phyloP scores from a whole-genome alignment of 768 basidiomycete genomes.

The Pulveroboletus sp. region DNA sequence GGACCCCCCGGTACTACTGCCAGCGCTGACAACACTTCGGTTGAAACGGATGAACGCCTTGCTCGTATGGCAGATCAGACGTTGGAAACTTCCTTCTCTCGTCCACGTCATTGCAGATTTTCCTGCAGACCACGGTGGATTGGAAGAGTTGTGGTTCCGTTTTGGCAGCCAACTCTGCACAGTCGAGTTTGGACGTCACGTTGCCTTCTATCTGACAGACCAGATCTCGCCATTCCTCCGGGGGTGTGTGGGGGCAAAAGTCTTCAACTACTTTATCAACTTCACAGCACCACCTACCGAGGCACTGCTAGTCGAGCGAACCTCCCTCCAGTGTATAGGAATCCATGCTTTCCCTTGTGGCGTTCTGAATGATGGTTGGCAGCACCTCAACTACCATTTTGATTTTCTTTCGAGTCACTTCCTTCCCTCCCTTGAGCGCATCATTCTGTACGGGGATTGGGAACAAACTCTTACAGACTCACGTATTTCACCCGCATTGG shows the following conservation, averaged over 20 bases:
- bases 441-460: slow-evolving; percentile 57
- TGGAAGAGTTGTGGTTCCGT: slow-evolving; percentile 44
- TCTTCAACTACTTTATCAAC: slow-evolving; percentile 53
- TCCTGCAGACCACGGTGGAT: slow-evolving; percentile 33
- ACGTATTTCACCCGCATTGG: slow-evolving; percentile 32
- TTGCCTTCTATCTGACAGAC: slow-evolving; percentile 50
- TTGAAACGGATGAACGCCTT: slow-evolving; percentile 45
- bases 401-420: slow-evolving; percentile 34
- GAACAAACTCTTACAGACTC: slow-evolving; percentile 33
- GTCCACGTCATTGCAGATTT: slow-evolving; percentile 49
- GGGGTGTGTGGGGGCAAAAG: slow-evolving; percentile 40
- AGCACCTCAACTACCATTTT: slow-evolving; percentile 40
- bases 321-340: slow-evolving; percentile 42
- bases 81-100: slow-evolving; percentile 53
- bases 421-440: slow-evolving; percentile 43
- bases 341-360: slow-evolving; percentile 48
- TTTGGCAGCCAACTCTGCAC: slow-evolving; percentile 48
- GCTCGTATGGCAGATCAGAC: slow-evolving; percentile 44
- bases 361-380: slow-evolving; percentile 35
- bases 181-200: slow-evolving; percentile 54
- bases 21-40: slow-evolving; percentile 49
- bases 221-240: slow-evolving; percentile 43
- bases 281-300: slow-evolving; percentile 36
- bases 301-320: slow-evolving; percentile 19
- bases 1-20: slow-evolving; percentile 34